Evolutionary conservation across 2,329 filamentous ascomycete species (phyloP), one percentile per base, ranked within the genome.

Genomic region (Paramyrothecium sp.): DNA sequence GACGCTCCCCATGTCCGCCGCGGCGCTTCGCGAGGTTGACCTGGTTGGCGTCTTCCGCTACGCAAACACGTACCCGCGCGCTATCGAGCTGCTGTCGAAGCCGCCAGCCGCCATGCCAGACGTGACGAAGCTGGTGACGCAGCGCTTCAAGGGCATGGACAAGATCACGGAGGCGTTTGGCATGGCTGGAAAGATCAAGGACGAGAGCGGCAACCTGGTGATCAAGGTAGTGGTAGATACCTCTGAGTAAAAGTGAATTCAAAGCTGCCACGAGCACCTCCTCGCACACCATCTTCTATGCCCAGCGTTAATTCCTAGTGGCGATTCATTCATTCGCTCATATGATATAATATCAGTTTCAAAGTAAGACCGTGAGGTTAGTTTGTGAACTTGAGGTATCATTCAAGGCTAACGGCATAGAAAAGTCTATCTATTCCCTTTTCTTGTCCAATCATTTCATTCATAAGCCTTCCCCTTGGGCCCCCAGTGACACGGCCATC

Each of bases 31-130:
- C 54, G 89, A 91, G 69, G 84, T 91, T 55, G 88, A 90, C 67
- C 81, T 91, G n/a, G 71, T 89, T 20, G 87, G 88, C 23, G 85
- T 89, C 46, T 90, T 90, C 73, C 81, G 88, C 56, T 91, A 91
- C 64, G 87, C 86, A n/a, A 88, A 92, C 74, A 89, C 89, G 0
- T 94, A 93, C 69, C 80, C 82, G 10, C 69, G 72, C 33, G 81
- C 78, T 55, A 82, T 85, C 57, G 69, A 79, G 57, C 72, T 85
- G 53, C 69, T 85, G 22, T 67, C 82, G 67, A 69, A 81, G 70
- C 72, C 69, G 26, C 76, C 80, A 20, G 72, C 74, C 3, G 71
- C 78, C 13, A 78, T 90, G 61, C 89, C 88, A 0, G 84, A 89
- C 61, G 79, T 93, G 58, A 78, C 79, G 22, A 86, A 84, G 70